Base-by-base conservation (phyloP, 2,329 filamentous ascomycete species). In the Lachnum nothofagi region DNA sequence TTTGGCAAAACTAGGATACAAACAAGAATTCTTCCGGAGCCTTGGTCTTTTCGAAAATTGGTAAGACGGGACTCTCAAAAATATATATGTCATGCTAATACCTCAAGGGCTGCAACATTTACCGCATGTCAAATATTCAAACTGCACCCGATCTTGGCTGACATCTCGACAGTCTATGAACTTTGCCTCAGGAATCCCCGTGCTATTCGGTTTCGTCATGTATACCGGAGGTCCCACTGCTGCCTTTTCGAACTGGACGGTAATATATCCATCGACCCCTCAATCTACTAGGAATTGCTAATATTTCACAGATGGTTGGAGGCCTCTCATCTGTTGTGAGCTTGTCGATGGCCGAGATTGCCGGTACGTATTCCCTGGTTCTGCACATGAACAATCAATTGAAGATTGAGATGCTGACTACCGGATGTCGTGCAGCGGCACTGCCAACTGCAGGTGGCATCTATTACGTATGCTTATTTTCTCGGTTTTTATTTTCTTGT, bases 121-220 rank as follows among this genome's bases (percentile, higher is more conserved):
- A 64, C 62, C 17, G 55, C 57, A 35, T 23, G 42, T 37, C 6
- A 16, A 16, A 37, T 19, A 37, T 19, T 19, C 5, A 10, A 4
- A 14, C n/a, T 9, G 17, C 9, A 16, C 17, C 4, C 3, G 17
- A 19, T 16, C 8, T 17, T 37, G 16, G 6, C 34, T 37, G 17
- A 37, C 9, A 19, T 37, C 17, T 20, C 14, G 4, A 12, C 22
- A 56, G 40, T 55, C 60, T 2, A 70, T 70, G 66, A 70, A 70
- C 53, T 67, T 68, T 48, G 60, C 67, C 23, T 61, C 55, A 22
- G 68, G 68, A n/a, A 68, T 70, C 16, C 67, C 67, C 6, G 67
- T 70, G 3, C 57, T 70, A 0, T 70, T 70, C 33, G 66, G 66
- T 8, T 70, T 55, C 47, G 60, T 66, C 16, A 69, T 70, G 67